A percentile compares a stretch with the other conserved stretches of the same genome.
Evolutionary conservation across 2,329 filamentous ascomycete genomes (phyloP).

Genomic region (Xylariaceae sp.): DNA sequence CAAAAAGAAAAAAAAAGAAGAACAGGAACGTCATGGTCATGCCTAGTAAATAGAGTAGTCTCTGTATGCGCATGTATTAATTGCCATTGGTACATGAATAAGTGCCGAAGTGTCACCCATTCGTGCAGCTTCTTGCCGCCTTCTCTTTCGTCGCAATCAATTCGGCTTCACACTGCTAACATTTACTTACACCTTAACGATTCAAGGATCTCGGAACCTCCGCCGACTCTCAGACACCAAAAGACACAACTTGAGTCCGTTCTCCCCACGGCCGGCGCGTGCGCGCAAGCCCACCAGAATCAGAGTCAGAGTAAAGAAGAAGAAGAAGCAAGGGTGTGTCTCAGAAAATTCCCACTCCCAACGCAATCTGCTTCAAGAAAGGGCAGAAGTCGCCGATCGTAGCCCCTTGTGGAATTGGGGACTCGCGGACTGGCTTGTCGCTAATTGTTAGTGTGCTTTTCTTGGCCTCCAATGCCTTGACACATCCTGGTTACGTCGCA

Average conservation of each 20-base stretch:
- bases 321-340: slow-evolving; percentile 31
- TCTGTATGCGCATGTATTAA: no score
- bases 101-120: slow-evolving; percentile 12
- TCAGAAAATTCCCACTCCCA: slow-evolving; percentile 26
- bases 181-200: slow-evolving; percentile 24
- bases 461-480: slow-evolving; percentile 7
- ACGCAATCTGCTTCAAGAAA: neutral
- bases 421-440: slow-evolving; percentile 17
- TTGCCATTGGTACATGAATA: neutral
- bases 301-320: slow-evolving; percentile 13
- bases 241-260: slow-evolving; percentile 18
- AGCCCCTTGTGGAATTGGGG: slow-evolving; percentile 3
- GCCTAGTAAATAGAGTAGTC: neutral
- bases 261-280: no score
- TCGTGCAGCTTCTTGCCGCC: slow-evolving; percentile 13
- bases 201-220: slow-evolving; percentile 26
- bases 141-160: neutral
- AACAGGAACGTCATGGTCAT: neutral
- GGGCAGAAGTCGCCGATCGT: slow-evolving; percentile 18
- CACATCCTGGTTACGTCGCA: slow-evolving; percentile 4
- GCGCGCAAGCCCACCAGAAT: neutral
- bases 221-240: slow-evolving; percentile 20
- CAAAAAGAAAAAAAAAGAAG: neutral
- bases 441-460: slow-evolving; percentile 19
- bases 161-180: slow-evolving; percentile 15